Evolutionary conservation across 306 rosid species (phyloP).

Genomic region (Vigna unguiculata): DNA sequence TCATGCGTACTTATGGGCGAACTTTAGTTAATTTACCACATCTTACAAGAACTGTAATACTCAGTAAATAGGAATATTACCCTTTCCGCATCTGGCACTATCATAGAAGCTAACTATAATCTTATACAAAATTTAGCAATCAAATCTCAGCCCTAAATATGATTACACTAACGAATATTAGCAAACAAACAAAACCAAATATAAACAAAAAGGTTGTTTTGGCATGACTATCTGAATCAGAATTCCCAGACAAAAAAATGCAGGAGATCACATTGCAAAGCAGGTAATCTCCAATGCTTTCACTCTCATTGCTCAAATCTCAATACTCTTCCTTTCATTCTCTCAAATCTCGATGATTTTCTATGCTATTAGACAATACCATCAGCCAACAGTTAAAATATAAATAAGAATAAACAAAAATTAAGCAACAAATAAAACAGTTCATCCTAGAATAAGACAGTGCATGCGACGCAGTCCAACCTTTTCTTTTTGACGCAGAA

Average conservation of each 20-base stretch:
- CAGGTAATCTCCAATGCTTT: background rate
- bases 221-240: constrained; percentile 7
- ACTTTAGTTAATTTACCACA: constrained; percentile 15
- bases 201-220: background rate
- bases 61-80: background rate
- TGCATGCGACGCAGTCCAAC: constrained; percentile 27
- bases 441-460: background rate
- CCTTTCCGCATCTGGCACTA: constrained; percentile 2
- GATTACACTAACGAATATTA: background rate
- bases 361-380: constrained; percentile 28
- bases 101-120: constrained; percentile 14
- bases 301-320: background rate
- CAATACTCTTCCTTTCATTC: background rate
- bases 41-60: constrained; percentile 25
- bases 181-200: constrained; percentile 7
- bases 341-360: background rate
- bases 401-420: background rate
- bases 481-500: constrained; percentile 68
- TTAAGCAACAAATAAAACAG: constrained; percentile 16
- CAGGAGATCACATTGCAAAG: background rate
- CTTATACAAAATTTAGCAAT: constrained; percentile 22
- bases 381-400: constrained; percentile 20
- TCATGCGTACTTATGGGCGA: background rate
- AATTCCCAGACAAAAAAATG: constrained; percentile 7
- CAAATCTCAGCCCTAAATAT: constrained; percentile 20